Percentiles rank a stretch among this genome's conserved stretches.
Conservation (phyloP, 768 basidiomycete species). For the Auriscalpium orientale region DNA sequence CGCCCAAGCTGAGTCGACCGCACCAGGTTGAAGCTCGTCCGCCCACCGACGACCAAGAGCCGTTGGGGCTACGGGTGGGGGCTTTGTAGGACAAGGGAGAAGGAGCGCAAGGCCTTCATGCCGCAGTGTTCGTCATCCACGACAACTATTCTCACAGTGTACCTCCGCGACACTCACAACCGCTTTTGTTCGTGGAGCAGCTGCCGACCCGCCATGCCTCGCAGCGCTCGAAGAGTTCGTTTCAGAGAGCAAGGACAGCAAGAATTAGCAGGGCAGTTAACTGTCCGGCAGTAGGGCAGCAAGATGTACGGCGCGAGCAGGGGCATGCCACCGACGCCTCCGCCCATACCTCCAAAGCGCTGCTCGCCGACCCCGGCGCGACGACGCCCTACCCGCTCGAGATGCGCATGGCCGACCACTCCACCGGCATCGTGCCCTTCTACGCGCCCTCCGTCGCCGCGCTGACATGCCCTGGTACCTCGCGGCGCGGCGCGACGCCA, state of each 20-base stretch:
- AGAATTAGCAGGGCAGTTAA: not conserved
- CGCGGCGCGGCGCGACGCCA: not conserved
- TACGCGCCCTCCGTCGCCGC: not conserved
- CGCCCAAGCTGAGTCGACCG: constrained; percentile 15
- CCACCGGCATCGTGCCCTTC: not conserved
- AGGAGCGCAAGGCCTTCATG: constrained; percentile 10
- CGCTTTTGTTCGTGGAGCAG: not conserved
- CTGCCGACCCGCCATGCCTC: constrained; percentile 10
- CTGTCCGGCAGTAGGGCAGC: constrained; percentile 5
- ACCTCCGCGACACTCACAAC: constrained; percentile 8
- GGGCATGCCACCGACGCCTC: not conserved
- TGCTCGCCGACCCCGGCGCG: too few species aligned
- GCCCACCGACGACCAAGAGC: constrained; percentile 2
- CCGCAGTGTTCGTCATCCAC: constrained; percentile 10
- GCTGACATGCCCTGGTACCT: not conserved
- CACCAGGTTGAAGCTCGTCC: constrained; percentile 12
- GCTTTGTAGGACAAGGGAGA: constrained; percentile 12
- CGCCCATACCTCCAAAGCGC: too few species aligned
- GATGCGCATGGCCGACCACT: constrained; percentile 8
- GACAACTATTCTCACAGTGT: constrained; percentile 13
- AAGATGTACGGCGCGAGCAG: constrained; percentile 9
- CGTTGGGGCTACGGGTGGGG: constrained; percentile 15
- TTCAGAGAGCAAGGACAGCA: constrained; percentile 3
- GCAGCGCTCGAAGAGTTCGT: constrained; percentile 11
- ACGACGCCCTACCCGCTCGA: not conserved